A percentile compares a stretch with the other conserved stretches of the same genome.
phyloP scores from a whole-genome alignment of 1,284 basidiomycete genomes.

The Stereum hirsutum region DNA sequence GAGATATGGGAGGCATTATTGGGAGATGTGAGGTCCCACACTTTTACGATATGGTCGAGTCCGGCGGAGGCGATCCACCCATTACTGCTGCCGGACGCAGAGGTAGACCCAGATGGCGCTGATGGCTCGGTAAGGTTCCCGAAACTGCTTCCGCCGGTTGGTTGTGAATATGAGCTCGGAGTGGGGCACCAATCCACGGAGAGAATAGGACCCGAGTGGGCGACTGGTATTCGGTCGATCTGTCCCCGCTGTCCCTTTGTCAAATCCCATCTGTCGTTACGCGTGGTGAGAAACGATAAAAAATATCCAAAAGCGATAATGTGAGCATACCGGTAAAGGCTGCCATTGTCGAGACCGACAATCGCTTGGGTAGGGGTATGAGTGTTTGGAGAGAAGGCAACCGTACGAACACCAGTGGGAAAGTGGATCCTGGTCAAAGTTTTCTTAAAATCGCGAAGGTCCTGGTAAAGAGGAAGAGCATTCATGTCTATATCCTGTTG shows the following conservation, averaged over 20 bases:
- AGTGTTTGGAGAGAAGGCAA: conserved; percentile 62
- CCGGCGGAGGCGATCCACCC: conserved; percentile 84
- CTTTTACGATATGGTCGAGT: conserved; percentile 76
- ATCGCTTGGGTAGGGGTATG: conserved; percentile 63
- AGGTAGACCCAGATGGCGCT: conserved; percentile 13
- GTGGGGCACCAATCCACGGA: conserved; percentile 67
- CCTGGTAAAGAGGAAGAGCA: conserved; percentile 36
- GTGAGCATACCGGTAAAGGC: conserved; percentile 19
- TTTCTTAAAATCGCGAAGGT: conserved; percentile 62
- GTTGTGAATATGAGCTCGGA: conserved; percentile 2
- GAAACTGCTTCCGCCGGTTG: not conserved
- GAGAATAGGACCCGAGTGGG: conserved; percentile 71
- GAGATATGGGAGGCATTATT: conserved; percentile 41
- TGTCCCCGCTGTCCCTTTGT: conserved; percentile 62
- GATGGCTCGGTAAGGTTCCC: conserved; percentile 5
- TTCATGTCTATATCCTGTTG: not conserved
- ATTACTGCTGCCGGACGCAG: conserved; percentile 27
- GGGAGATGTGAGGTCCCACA: conserved; percentile 67
- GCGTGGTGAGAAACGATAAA: not conserved
- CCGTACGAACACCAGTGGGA: conserved; percentile 59
- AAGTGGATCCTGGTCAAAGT: conserved; percentile 69
- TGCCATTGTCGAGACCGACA: conserved; percentile 77
- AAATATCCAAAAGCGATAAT: not conserved
- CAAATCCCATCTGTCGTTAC: conserved; percentile 63
- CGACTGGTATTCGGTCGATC: conserved; percentile 69